Evolutionary conservation across 2,329 filamentous ascomycete species (phyloP), one percentile per base, ranked within the genome.

Genomic region (Alternaria novae-zelandiae): DNA sequence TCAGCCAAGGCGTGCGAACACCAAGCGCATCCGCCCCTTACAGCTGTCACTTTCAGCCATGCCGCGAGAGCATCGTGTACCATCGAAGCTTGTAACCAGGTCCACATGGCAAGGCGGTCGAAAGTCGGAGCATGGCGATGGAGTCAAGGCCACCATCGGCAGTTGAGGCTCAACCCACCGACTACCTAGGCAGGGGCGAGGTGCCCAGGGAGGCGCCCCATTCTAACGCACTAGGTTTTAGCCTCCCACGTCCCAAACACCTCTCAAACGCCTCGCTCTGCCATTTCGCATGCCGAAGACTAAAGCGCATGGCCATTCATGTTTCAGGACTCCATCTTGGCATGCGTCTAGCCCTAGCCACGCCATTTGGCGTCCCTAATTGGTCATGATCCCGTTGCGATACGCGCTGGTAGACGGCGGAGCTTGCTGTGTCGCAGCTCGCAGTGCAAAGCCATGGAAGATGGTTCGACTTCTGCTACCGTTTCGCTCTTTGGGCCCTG

Each of bases 381-480:
- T 78, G 70, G 78, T 64, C 72, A 65, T 74, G 63, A 67, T 72
- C 64, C 63, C 63, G 63, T 66, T 73, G 68, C 70, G 72, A 75
- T 70, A 73, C 75, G 70, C 69, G 62, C 64, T 72, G 68, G 61
- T 71, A 66, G 69, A 64, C 70, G 64, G 66, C 66, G 65, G 61
- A 68, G 66, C 69, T 64, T 61, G 69, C 70, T 60, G 60, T 74
- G 77, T 79, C 72, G 67, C 78, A 78, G 69, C 71, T 71, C 65
- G 62, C 62, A 59, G 61, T 67, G 68, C 65, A 61, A 70, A 65
- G 61, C 62, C 64, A 65, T 61, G 56, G 68, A 71, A 60, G 28
- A 68, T 80, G 73, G 77, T 79, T 68, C 73, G 77, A 80, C 72
- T 73, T 74, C 66, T 77, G 70, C 68, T 69, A 71, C 72, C 58